These are phyloP conservation scores for Coccomyxa subellipsoidea DNA, from an alignment of 163 green algal genomes.

Conservation along the genomic window DNA sequence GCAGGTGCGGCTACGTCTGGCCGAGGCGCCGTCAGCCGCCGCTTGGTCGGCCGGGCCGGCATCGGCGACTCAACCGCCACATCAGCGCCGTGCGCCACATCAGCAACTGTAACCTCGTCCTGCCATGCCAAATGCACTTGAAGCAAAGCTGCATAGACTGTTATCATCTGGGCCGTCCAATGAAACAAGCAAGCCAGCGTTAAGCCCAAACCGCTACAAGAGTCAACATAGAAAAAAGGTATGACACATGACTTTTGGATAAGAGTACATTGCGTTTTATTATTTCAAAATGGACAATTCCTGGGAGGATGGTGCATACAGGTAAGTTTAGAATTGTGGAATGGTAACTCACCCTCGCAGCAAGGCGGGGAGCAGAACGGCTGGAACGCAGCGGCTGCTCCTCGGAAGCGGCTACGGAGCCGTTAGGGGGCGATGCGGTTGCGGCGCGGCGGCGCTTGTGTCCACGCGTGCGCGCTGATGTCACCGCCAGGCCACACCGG, in stretches of 20 bases:
- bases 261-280: too few relatives aligned
- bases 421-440: background rate
- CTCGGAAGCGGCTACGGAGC: background rate
- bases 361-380: background rate
- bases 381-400: background rate
- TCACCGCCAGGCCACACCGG: background rate
- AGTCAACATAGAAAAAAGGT: too few relatives aligned
- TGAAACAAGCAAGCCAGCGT: too few relatives aligned
- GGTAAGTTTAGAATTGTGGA: too few relatives aligned
- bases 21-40: background rate
- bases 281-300: too few relatives aligned
- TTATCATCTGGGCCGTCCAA: too few relatives aligned
- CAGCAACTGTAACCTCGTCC: background rate
- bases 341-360: background rate
- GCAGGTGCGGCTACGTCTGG: background rate
- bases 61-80: background rate
- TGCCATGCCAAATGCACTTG: background rate
- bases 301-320: too few relatives aligned
- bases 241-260: too few relatives aligned
- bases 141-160: too few relatives aligned
- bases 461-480: background rate
- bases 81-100: background rate
- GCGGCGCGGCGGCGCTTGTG: background rate
- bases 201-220: too few relatives aligned
- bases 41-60: background rate